Evolutionary conservation across 331 rosid genomes (phyloP).

Genomic region (Telfairia occidentalis): DNA sequence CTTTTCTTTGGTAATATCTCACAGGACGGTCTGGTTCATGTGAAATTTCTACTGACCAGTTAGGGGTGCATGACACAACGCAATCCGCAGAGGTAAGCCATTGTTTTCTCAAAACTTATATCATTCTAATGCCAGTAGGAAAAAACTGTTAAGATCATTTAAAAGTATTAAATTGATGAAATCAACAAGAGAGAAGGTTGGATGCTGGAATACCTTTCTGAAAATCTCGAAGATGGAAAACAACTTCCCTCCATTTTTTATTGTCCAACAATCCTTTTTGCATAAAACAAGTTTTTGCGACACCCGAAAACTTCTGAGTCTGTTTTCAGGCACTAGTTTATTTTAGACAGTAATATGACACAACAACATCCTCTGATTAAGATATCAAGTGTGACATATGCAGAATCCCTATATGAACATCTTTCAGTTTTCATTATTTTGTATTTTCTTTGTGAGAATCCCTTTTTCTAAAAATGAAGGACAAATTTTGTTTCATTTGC

Average conservation of each 20-base stretch:
- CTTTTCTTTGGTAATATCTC: constrained; percentile 2
- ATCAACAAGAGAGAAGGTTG: neutral
- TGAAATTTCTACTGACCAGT: constrained; percentile 9
- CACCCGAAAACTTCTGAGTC: neutral
- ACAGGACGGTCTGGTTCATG: constrained; percentile 37
- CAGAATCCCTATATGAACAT: neutral
- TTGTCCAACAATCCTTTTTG: neutral
- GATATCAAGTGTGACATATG: neutral
- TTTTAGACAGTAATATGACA: neutral
- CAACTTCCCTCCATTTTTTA: neutral
- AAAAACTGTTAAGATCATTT: neutral
- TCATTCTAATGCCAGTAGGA: neutral
- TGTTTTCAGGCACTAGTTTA: neutral
- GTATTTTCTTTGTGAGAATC: neutral
- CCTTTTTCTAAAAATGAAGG: neutral
- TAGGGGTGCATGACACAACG: constrained; percentile 19
- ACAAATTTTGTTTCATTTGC: neutral
- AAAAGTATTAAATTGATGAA: neutral
- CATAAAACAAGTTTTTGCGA: neutral
- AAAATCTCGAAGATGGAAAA: neutral
- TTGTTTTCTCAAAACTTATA: neutral
- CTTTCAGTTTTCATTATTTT: neutral
- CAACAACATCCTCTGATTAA: neutral
- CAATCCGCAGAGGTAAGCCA: constrained; percentile 49
- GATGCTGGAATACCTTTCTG: neutral